Conservation (phyloP, 306 rosid genomes). For the Sesbania bispinosa region DNA sequence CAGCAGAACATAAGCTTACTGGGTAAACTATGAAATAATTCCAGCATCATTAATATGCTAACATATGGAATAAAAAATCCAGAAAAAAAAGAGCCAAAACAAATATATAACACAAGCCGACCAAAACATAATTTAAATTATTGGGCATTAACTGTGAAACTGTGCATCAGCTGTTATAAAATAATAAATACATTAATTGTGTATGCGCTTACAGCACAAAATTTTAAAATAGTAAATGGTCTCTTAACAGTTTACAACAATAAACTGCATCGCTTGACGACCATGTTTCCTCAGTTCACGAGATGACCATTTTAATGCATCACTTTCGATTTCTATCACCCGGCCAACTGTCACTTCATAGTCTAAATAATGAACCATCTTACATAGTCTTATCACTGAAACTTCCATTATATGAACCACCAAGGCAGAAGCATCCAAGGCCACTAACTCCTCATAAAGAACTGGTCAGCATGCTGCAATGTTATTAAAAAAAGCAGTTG, state of each 20-base stretch:
- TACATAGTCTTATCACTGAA: slow-evolving; percentile 56
- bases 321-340: slow-evolving; percentile 71
- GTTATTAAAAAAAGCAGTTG: slow-evolving; percentile 65
- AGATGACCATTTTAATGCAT: slow-evolving; percentile 69
- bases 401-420: slow-evolving; percentile 65
- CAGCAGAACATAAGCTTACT: slow-evolving; percentile 26
- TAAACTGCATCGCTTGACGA: slow-evolving; percentile 83
- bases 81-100: slow-evolving; percentile 26
- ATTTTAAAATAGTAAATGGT: slow-evolving; percentile 60
- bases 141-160: slow-evolving; percentile 45
- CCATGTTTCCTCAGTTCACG: slow-evolving; percentile 71
- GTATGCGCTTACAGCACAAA: slow-evolving; percentile 63
- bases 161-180: slow-evolving; percentile 62
- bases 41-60: slow-evolving; percentile 14
- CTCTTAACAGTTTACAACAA: slow-evolving; percentile 80
- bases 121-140: slow-evolving; percentile 50
- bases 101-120: slow-evolving; percentile 34
- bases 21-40: slow-evolving; percentile 10
- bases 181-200: slow-evolving; percentile 65
- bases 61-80: slow-evolving; percentile 25
- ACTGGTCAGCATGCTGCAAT: slow-evolving; percentile 81
- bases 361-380: slow-evolving; percentile 58
- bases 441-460: slow-evolving; percentile 65
- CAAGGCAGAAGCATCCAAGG: slow-evolving; percentile 74
- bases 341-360: slow-evolving; percentile 62